These are phyloP conservation scores for Ramaria sp. DNA, from an alignment of 768 basidiomycete species.

Conservation along the genomic window DNA sequence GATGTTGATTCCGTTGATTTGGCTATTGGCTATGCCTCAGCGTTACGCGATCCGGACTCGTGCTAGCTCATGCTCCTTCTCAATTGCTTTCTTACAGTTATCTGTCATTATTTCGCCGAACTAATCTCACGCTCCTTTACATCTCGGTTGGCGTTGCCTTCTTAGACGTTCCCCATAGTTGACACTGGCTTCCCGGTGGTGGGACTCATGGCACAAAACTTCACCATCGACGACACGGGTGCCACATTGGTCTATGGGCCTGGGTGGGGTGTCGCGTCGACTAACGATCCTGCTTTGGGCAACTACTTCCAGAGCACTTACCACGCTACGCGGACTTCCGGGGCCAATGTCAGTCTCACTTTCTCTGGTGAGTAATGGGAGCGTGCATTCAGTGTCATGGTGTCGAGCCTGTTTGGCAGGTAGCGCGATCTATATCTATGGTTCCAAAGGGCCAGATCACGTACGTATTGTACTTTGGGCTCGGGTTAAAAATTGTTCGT, in stretches of 20 bases:
- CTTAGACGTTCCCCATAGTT: neutral
- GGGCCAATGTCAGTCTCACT: neutral
- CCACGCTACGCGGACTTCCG: neutral
- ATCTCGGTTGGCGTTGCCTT: neutral
- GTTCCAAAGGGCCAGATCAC: neutral
- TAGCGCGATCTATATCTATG: neutral
- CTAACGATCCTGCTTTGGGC: neutral
- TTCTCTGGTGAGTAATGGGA: neutral
- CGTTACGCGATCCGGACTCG: too few relatives aligned
- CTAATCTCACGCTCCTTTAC: neutral
- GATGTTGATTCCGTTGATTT: too few relatives aligned
- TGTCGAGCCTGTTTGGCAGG: neutral
- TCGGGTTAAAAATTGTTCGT: neutral
- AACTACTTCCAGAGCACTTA: neutral
- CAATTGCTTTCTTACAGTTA: too few relatives aligned
- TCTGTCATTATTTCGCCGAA: too few relatives aligned
- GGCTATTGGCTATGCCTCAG: too few relatives aligned
- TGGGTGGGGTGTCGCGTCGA: neutral
- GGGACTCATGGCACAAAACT: neutral
- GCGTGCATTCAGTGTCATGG: neutral
- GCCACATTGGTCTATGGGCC: neutral
- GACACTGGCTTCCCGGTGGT: neutral
- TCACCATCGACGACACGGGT: neutral
- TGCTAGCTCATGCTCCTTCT: too few relatives aligned
- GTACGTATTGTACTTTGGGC: neutral